These are phyloP conservation scores for Mortierella antarctica DNA, from an alignment of 192 early-diverging fungal species.

Conservation along the genomic window DNA sequence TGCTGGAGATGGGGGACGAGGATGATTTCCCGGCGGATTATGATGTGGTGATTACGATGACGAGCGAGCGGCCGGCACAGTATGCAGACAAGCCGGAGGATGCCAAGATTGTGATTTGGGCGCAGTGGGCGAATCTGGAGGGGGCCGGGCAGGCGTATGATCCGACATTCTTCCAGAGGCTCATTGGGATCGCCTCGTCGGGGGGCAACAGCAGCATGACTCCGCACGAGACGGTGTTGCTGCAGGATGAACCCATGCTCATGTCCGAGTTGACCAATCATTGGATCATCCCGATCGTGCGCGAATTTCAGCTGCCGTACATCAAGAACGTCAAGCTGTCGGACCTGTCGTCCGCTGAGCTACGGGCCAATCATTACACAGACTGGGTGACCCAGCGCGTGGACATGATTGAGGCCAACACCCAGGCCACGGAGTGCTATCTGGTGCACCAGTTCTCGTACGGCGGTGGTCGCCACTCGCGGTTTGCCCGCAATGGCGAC, in stretches of 20 bases:
- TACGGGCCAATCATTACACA: constrained; percentile 4
- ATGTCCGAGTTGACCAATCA: constrained; percentile 21
- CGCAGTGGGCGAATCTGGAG: constrained; percentile 15
- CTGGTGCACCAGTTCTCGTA: constrained; percentile 22
- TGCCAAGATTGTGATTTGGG: neutral
- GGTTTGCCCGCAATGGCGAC: constrained; percentile 13
- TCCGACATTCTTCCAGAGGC: neutral
- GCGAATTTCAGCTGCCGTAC: constrained; percentile 24
- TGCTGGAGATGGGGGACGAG: neutral
- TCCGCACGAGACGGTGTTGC: neutral
- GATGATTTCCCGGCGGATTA: constrained; percentile 22
- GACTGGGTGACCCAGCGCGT: constrained; percentile 24
- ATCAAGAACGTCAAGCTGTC: constrained; percentile 18
- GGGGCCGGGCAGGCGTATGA: neutral
- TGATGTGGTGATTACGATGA: constrained; percentile 13
- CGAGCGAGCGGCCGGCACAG: neutral
- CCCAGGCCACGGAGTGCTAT: neutral
- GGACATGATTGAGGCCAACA: neutral
- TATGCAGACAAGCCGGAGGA: neutral
- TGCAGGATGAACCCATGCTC: neutral
- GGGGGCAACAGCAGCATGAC: neutral
- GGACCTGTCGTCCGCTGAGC: constrained; percentile 7
- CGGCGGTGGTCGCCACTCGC: constrained; percentile 15
- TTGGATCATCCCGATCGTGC: constrained; percentile 22
- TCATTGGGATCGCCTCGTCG: neutral